These are phyloP conservation scores for Physcomitrium patens DNA, from an alignment of 225 moss, liverwort and hornwort species.

Conservation along the genomic window DNA sequence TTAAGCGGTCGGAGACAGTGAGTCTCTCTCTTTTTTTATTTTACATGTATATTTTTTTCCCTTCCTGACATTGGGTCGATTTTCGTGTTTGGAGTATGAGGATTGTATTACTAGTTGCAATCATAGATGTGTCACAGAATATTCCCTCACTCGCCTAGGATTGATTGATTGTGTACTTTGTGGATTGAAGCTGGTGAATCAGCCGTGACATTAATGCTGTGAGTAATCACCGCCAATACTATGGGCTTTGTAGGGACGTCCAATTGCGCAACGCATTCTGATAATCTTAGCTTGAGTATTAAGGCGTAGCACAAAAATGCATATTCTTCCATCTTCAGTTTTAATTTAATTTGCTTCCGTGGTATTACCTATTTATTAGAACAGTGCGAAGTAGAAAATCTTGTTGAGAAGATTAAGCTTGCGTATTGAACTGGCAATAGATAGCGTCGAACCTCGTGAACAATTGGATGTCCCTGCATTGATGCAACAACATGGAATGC, in stretches of 20 bases:
- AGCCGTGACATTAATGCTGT: background rate
- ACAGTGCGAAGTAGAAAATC: background rate
- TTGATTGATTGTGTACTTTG: background rate
- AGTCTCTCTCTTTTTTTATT: conserved; percentile 23
- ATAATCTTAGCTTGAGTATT: background rate
- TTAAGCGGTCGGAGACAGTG: conserved; percentile 94
- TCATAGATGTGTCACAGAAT: background rate
- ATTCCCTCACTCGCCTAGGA: background rate
- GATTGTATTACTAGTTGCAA: background rate
- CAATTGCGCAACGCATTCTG: background rate
- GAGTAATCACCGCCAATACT: background rate
- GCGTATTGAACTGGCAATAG: background rate
- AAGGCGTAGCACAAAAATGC: background rate
- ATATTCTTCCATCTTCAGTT: background rate
- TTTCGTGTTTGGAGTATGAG: background rate
- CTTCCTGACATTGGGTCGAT: conserved; percentile 10
- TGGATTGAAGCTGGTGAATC: background rate
- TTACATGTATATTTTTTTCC: no score
- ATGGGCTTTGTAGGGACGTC: background rate
- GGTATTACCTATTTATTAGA: background rate
- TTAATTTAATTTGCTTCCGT: no score
- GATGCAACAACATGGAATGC: background rate
- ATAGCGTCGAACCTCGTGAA: background rate
- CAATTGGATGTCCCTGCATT: background rate
- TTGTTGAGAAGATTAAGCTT: background rate